Evolutionary conservation across 495 filamentous ascomycete species (phyloP), one percentile per base, ranked within the genome.

Genomic region (Immersiella caudata): DNA sequence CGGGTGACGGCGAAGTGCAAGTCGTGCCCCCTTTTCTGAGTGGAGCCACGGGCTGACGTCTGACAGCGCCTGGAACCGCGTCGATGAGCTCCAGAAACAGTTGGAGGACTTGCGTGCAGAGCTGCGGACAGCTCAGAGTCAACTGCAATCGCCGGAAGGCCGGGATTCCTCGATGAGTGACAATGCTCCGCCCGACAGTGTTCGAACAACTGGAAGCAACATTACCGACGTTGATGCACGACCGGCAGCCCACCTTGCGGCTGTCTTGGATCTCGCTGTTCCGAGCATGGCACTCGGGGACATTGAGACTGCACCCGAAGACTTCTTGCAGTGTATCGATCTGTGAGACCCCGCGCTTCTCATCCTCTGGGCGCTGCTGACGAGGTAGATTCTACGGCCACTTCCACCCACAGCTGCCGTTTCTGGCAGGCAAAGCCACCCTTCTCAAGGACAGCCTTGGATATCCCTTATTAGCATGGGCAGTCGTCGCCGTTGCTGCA

Each of bases 371-470:
- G 52, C 52, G 2, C 9, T 22, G 52, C 52, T 56, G 25, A 56
- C 52, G 22, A 22, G 2, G 52, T n/a, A 56, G 52, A 26, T 56
- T 56, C n/a, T 56, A 56, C 52, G 14, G 6, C 6, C 52, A 56
- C 25, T 56, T 56, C 52, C 52, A 22, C n/a, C 52, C 52, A n/a
- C 52, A 56, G n/a, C n/a, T 56, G n/a, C 52, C 52, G 52, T 56
- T 56, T 56, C 52, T 56, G 2, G 2, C 52, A 14, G 12, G 52
- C 20, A 56, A 56, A 56, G 2, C 8, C 2, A n/a, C 52, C 2
- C 7, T 56, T 14, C 6, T 56, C 52, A 11, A 56, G 14, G 52
- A 56, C 14, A 56, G 52, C 52, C 52, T 56, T 12, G 16, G 5
- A 46, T 12, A 12, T 18, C 40, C 29, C 4, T 8, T 33, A 4